Base-by-base conservation (phyloP, 192 early-diverging fungal genomes). In the Coemansia sp. region DNA sequence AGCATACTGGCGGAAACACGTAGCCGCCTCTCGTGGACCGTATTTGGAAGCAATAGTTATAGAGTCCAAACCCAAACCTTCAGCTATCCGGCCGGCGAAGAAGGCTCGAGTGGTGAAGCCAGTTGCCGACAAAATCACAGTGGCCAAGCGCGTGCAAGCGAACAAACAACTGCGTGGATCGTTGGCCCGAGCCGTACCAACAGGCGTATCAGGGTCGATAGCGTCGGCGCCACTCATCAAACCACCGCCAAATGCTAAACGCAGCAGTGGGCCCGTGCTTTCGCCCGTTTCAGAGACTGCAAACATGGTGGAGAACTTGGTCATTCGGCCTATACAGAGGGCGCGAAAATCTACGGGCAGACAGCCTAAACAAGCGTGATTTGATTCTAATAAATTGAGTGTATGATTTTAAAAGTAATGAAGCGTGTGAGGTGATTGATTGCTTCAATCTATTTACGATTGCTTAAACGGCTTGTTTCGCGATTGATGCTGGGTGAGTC, bases 91-190 rank as follows among this genome's bases (percentile, higher is more conserved):
- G 2, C 9, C 12, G 35, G 60, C 32, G 22, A 62, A 57, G 56
- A 11, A 37, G 4, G 17, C 32, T 7, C 29, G 37, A 6, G 25
- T 7, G 4, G 27, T 14, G 21, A 11, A 57, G 2, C 56, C 37
- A 9, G 35, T 62, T 6, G 60, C 62, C 4, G 74, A 76, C 50
- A 53, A 22, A 41, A 70, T 76, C 12, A 65, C 65, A 0, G 62
- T 70, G 32, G 74, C 68, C 15, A 76, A 76, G 23, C 68, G 74
- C 3, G 61, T 70, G 5, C 74, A 76, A 47, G 57, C 62, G 45
- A 67, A 54, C 38, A 76, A 76, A 53, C 68, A 64, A 53, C 61
- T 76, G 50, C 52, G 43, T 8, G 63, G 56, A 1, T 58, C 67
- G 58, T 32, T 63, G 53, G 53, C 53, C 21, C 39, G 47, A 43